A percentile compares a stretch with the other conserved stretches of the same genome.
These are phyloP conservation scores for Moniliophthora roreri DNA, from an alignment of 1,284 basidiomycete genomes.

Conservation along the genomic window DNA sequence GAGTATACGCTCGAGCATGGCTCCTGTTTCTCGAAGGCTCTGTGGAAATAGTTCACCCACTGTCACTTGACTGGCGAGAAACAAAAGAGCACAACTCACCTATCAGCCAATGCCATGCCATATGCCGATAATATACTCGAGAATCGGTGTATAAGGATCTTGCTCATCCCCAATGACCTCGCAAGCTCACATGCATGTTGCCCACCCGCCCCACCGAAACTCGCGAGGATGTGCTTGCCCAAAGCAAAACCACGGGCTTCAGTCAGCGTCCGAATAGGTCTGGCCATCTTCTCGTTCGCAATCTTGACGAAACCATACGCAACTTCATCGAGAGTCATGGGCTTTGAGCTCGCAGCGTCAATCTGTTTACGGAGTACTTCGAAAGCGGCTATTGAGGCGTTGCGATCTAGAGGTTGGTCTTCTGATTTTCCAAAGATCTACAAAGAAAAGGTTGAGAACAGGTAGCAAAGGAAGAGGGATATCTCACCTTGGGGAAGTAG, in stretches of 20 bases:
- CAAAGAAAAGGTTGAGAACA: conserved; percentile 28
- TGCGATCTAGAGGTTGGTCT: conserved; percentile 64
- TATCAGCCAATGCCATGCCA: conserved; percentile 74
- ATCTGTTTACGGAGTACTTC: conserved; percentile 26
- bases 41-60: neutral
- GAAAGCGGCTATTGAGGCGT: conserved; percentile 42
- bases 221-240: neutral
- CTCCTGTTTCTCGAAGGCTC: neutral
- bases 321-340: conserved; percentile 8
- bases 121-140: conserved; percentile 80
- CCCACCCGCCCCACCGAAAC: conserved; percentile 44
- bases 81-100: conserved; percentile 25
- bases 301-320: conserved; percentile 7
- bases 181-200: conserved; percentile 82
- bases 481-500: conserved; percentile 43
- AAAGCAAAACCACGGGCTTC: conserved; percentile 5
- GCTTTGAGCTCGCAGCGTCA: conserved; percentile 53
- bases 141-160: conserved; percentile 73
- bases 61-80: conserved; percentile 14
- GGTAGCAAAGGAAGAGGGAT: neutral
- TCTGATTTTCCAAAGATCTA: conserved; percentile 81
- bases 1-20: too few relatives aligned
- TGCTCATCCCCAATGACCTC: conserved; percentile 65
- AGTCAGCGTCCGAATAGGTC: conserved; percentile 7
- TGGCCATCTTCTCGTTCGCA: conserved; percentile 4